phyloP scores from a whole-genome alignment of 768 basidiomycete genomes.

The Leccinum truebloodii region DNA sequence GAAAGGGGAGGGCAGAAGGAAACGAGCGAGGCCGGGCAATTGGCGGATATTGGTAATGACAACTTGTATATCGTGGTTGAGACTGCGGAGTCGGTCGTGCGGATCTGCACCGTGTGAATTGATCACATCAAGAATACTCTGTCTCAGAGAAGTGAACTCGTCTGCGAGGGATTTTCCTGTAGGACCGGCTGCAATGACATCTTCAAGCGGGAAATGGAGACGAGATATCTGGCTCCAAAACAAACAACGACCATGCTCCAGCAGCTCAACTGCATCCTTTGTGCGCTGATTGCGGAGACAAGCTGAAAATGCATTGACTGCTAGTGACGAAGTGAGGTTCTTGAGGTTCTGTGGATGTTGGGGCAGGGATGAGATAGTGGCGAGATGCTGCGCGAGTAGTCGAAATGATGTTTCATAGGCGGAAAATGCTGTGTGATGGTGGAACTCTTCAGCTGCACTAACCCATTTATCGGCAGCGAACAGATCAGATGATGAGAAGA shows the following conservation, averaged over 20 bases:
- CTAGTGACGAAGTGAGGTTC: not conserved
- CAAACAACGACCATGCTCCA: not conserved
- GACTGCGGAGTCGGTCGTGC: not conserved
- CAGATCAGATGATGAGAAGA: not conserved
- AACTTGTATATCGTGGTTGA: not conserved
- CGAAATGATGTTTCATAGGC: not conserved
- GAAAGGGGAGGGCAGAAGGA: not conserved
- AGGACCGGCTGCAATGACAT: not conserved
- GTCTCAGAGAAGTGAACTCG: not conserved
- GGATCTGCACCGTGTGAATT: not conserved
- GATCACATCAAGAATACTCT: not conserved
- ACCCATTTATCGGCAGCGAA: not conserved
- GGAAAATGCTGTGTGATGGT: not conserved
- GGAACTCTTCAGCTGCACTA: not conserved
- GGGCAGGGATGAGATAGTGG: not conserved
- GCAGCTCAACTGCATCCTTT: not conserved
- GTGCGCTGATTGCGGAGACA: not conserved
- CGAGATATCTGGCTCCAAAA: not conserved
- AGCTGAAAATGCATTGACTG: not conserved
- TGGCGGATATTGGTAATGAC: not conserved
- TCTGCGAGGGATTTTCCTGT: not conserved
- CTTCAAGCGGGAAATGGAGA: not conserved
- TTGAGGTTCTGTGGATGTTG: not conserved
- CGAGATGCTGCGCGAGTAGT: not conserved
- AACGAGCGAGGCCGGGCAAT: not conserved